Base-by-base conservation (phyloP, 2,329 filamentous ascomycete genomes). In the Fusarium sp. region DNA sequence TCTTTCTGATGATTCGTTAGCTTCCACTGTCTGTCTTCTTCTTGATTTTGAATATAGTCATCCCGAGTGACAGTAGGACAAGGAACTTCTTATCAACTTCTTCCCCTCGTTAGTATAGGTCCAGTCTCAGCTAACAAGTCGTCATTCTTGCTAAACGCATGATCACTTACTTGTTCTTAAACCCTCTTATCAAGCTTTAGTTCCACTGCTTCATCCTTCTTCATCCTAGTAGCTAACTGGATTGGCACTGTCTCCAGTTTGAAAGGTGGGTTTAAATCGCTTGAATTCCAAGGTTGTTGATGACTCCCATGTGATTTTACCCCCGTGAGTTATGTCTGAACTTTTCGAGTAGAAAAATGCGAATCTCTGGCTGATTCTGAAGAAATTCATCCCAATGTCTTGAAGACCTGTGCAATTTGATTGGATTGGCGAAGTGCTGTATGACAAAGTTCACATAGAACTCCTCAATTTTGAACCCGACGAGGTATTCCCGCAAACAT, bases 381-480 rank as follows among this genome's bases (percentile, higher is more conserved):
- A 59, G 13, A 7, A 46, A 4, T 16, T 0, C 6, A 10, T 59
- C 31, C 50, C 56, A 59, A 9, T 44, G 21, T n/a, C 18, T 3
- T 1, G 39, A 26, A 6, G 6, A 8, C 5, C 50, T 39, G 1
- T 5, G 50, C 9, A 57, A 12, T 9, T 24, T 26, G 2, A 1
- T 8, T 8, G 11, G 6, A 44, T 35, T 13, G 2, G 12, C 6
- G 20, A 57, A 59, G 5, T 59, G 13, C 9, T 39, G 16, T 6
- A 43, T 5, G 10, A 28, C 18, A 46, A 57, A 46, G n/a, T 57
- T n/a, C 24, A 26, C 15, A 16, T 26, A 59, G 18, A 33, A 59
- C 6, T 10, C 16, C 15, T 46, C 3, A 59, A 18, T 4, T 46
- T 46, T 1, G 31, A 38, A 5, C 9, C 52, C 0, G 24, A 12